Conservation (phyloP, 768 basidiomycete genomes). For the Russula sp. region DNA sequence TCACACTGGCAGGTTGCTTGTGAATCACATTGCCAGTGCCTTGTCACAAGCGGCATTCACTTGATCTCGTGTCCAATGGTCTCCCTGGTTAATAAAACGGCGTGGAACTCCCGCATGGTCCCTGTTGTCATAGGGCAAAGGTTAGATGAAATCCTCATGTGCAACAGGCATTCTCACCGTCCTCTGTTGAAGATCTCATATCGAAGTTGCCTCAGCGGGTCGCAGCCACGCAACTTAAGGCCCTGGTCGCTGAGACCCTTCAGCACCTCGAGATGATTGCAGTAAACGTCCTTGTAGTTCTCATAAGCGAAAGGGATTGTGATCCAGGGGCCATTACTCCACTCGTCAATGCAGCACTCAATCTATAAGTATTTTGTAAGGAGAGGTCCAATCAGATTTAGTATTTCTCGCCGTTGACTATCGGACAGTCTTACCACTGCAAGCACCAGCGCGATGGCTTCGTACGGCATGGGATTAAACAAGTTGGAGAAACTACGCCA, state of each 20-base stretch:
- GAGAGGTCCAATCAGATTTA: not conserved
- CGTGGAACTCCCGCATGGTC: slow-evolving; percentile 15
- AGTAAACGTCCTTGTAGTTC: slow-evolving; percentile 19
- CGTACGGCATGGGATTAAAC: slow-evolving; percentile 25
- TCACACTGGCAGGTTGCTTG: not conserved
- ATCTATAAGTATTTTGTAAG: slow-evolving; percentile 1
- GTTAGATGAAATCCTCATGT: not conserved
- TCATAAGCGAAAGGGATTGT: slow-evolving; percentile 21
- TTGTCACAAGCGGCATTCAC: slow-evolving; percentile 20
- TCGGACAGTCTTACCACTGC: slow-evolving; percentile 13
- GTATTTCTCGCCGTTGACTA: no score
- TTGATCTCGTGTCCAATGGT: slow-evolving; percentile 10
- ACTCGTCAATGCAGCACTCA: slow-evolving; percentile 25
- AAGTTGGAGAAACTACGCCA: slow-evolving; percentile 13
- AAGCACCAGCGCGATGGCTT: slow-evolving; percentile 23
- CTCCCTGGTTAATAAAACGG: not conserved
- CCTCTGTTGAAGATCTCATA: slow-evolving; percentile 11
- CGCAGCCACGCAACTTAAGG: slow-evolving; percentile 10
- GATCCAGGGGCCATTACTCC: slow-evolving; percentile 15
- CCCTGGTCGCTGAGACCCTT: slow-evolving; percentile 15
- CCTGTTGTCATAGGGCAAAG: slow-evolving; percentile 3
- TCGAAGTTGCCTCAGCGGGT: slow-evolving; percentile 18
- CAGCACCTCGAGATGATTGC: slow-evolving; percentile 8
- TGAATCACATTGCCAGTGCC: slow-evolving; percentile 4
- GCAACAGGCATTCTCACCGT: slow-evolving; percentile 6